Percentiles rank a stretch among this genome's conserved stretches.
Evolutionary conservation across 768 basidiomycete species (phyloP).

Genomic region (Tremella fuciformis): DNA sequence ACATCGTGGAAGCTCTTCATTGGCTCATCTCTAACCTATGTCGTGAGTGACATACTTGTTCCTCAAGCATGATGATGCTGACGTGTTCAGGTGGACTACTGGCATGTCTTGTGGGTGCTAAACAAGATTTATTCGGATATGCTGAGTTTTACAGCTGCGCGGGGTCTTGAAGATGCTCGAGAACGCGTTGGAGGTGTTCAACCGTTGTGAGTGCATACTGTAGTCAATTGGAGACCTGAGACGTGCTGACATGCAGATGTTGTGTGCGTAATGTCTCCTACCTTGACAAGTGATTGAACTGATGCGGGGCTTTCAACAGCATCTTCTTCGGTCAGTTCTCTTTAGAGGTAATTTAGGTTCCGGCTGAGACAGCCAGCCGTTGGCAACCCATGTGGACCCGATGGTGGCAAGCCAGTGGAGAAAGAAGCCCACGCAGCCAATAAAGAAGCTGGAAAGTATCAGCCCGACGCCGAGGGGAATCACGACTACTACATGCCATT

Average conservation of each 20-base stretch:
- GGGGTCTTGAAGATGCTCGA: background rate
- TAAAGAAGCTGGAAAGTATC: no score
- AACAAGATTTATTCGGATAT: background rate
- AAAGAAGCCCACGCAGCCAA: background rate
- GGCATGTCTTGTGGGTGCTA: slow-evolving; percentile 4
- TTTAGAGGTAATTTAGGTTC: background rate
- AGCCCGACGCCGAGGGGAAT: no score
- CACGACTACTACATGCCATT: no score
- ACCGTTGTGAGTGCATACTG: slow-evolving; percentile 2
- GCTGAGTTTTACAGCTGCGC: background rate
- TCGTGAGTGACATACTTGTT: background rate
- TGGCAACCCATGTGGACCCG: background rate
- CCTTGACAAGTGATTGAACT: background rate
- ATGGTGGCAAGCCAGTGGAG: background rate
- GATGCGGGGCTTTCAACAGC: background rate
- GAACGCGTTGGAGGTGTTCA: slow-evolving; percentile 2
- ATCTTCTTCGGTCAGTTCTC: slow-evolving; percentile 6
- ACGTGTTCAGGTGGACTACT: background rate
- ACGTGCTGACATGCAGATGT: slow-evolving; percentile 3
- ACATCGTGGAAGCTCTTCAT: background rate
- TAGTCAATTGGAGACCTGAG: background rate
- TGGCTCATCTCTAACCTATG: background rate
- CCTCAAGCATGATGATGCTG: background rate
- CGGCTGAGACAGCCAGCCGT: background rate
- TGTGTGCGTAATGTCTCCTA: background rate